Base-by-base conservation (phyloP, 495 filamentous ascomycete genomes). In the Penicillium argentinense region DNA sequence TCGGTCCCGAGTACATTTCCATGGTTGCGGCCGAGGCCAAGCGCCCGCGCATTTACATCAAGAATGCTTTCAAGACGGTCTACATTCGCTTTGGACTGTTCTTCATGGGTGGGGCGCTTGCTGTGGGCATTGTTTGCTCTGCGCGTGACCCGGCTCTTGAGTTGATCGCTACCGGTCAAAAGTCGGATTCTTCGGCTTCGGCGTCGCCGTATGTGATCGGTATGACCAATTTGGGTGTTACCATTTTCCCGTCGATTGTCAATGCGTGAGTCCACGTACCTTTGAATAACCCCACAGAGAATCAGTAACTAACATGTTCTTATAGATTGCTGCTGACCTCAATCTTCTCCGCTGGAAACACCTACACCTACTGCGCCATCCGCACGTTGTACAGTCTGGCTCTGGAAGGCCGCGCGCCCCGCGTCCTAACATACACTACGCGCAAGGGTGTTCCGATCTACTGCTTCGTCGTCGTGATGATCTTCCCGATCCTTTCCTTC, bases 311-410 rank as follows among this genome's bases (percentile, higher is more conserved):
- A 22, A 46, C 32, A 9, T 6, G 4, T 9, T 19, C 13, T n/a
- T 19, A 2, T 22, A 59, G 56, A 7, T 71, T 89, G 26, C 67
- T 92, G 25, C 56, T 91, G 18, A 88, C 83, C 0, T 80, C 83
- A 2, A 87, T 87, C 40, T 89, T 91, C 66, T 89, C 85, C 2
- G 88, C 88, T 5, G 89, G 89, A 6, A 92, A 93, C 57, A 86
- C 84, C 9, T 92, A 90, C 65, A 82, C 85, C 18, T 95, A 88
- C 66, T 88, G 85, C 63, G 86, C 87, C 4, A 87, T 83, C 39
- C 78, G 89, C 28, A 82, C 81, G 11, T 68, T 95, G 13, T 87
- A 88, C 60, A 85, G 84, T 5, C 73, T 95, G 18, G 84, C 86
- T 0, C 73, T 84, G 23, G 84, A 83, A 30, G 73, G 75, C 29